Percentiles rank a stretch among this genome's conserved stretches.
Evolutionary conservation across 192 early-diverging fungal species (phyloP).

Genomic region (Rhizophagus sp.): DNA sequence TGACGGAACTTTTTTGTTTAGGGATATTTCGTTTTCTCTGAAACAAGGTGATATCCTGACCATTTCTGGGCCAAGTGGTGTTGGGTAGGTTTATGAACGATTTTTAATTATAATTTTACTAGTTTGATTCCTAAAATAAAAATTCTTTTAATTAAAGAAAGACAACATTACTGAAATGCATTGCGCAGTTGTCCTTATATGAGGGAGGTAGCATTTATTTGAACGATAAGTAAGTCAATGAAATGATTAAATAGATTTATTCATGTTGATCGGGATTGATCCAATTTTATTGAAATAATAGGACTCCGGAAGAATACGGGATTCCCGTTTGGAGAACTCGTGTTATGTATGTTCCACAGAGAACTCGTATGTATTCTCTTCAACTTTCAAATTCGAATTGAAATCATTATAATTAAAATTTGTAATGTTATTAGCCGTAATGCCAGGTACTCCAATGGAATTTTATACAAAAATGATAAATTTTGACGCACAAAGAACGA

Average conservation of each 20-base stretch:
- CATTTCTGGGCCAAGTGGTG: conserved; percentile 71
- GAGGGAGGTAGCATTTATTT: conserved; percentile 60
- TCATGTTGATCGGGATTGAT: background rate
- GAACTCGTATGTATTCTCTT: conserved; percentile 42
- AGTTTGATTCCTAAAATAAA: too few species aligned
- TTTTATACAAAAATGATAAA: conserved; percentile 59
- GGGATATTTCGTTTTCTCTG: conserved; percentile 57
- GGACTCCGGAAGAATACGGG: conserved; percentile 52
- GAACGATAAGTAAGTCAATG: conserved; percentile 44
- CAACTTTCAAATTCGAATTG: background rate
- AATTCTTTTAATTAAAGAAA: conserved; percentile 50
- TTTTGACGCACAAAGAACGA: conserved; percentile 50
- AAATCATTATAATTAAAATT: background rate
- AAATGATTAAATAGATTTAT: background rate
- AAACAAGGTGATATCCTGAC: conserved; percentile 56
- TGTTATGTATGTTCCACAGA: conserved; percentile 87
- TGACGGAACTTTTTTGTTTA: conserved; percentile 54
- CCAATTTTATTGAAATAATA: background rate
- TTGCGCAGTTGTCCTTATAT: conserved; percentile 71
- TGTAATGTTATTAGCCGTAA: conserved; percentile 40
- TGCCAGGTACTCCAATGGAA: conserved; percentile 73
- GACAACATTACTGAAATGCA: conserved; percentile 81
- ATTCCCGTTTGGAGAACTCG: conserved; percentile 74
- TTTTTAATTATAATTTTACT: too few species aligned
- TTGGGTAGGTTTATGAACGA: conserved; percentile 45